Evolutionary conservation across 1,139 yeast species (phyloP).

Genomic region (Magnusiomyces suaveolens): DNA sequence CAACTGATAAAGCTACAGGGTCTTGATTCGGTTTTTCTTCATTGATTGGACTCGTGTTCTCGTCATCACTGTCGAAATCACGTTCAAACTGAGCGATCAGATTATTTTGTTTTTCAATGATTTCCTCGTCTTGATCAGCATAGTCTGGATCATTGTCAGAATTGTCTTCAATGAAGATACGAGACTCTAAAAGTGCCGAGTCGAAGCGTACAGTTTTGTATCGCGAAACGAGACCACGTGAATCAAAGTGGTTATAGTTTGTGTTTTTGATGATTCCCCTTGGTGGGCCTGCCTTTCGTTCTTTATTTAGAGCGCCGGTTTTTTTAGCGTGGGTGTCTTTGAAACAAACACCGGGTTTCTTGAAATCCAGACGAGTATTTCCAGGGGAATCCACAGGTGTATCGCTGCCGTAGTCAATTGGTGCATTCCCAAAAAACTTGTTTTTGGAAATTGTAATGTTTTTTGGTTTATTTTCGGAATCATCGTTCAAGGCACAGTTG

Average conservation of each 20-base stretch:
- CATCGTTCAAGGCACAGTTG: not conserved
- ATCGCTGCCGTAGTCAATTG: not conserved
- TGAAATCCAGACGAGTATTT: not conserved
- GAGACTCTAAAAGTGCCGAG: conserved; percentile 6
- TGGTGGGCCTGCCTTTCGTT: not conserved
- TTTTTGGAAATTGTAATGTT: not conserved
- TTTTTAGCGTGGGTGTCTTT: not conserved
- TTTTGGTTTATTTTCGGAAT: not conserved
- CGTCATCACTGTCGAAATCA: not conserved
- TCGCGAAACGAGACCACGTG: conserved; percentile 12
- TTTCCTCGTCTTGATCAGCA: not conserved
- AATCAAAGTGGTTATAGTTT: conserved; percentile 13
- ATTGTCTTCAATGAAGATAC: conserved; percentile 10
- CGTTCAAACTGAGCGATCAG: not conserved
- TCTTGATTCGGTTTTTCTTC: not conserved
- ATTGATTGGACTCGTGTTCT: too few relatives aligned
- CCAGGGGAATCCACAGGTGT: not conserved
- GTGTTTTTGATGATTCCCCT: not conserved
- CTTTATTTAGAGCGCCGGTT: not conserved
- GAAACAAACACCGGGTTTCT: not conserved
- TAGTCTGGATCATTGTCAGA: not conserved
- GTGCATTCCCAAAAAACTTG: not conserved
- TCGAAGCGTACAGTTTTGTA: conserved; percentile 7
- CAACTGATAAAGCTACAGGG: not conserved
- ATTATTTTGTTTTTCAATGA: not conserved